Evolutionary conservation across 164 flowering plant genomes (phyloP), one percentile per base, ranked within the genome.

Genomic region (Vitis vinifera): DNA sequence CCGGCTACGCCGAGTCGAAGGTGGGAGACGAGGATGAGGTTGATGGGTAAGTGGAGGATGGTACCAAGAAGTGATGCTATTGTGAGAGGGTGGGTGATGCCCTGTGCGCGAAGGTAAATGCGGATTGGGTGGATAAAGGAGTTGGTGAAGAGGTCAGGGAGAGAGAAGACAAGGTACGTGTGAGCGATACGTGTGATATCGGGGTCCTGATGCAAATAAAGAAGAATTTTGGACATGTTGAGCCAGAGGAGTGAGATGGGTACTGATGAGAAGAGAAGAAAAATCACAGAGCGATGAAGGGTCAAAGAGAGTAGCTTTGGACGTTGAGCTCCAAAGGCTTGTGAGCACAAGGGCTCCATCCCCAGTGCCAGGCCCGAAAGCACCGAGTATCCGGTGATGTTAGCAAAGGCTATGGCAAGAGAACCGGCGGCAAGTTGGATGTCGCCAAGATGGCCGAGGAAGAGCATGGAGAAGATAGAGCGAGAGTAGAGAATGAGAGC

Each of bases 31-130:
- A 89, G 80, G 11, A 85, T 51, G 59, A 84, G 70, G 66, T 80
- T 88, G 44, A 82, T 71, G 47, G 97, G 98, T 3, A 92, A 52
- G 68, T 89, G 94, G 50, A 87, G 53, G 48, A 84, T 12, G 9
- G 91, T 79, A 8, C 84, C 93, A 51, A 79, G 81, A 52, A 84
- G 80, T 0, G 97, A 79, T 0, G 97, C 91, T 19, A 86, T 12
- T 9, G 98, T 92, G 72, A 94, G 75, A n/a, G 98, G 97, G 65
- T 70, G 82, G 60, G 93, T 91, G 75, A 91, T 87, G 31, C 92
- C 91, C 77, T 91, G 97, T 1, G 97, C 84, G n/a, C 98, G 90
- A 69, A 94, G 91, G 88, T 94, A 92, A 76, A 94, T 86, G 71
- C 94, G 84, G 69, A 92, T 81, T 63, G 98, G 98, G 80, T 94